phyloP scores from a whole-genome alignment of 139 green algal genomes.

The Zygnema cylindricum region DNA sequence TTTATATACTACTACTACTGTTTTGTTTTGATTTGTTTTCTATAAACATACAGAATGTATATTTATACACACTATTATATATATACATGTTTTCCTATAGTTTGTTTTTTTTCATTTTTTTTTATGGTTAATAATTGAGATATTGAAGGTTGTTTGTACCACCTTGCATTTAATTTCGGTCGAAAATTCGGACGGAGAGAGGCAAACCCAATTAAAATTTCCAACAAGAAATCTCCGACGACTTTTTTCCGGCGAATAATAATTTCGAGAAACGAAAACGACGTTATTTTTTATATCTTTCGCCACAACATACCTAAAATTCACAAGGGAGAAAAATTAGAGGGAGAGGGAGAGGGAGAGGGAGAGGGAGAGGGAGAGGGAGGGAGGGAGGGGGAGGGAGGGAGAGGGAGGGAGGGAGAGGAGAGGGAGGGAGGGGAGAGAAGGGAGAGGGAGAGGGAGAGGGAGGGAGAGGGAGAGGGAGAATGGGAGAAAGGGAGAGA shows the following conservation, averaged over 20 bases:
- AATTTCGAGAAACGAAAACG: slow-evolving; percentile 80
- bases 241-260: slow-evolving; percentile 60
- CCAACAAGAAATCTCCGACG: slow-evolving; percentile 54
- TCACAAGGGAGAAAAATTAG: too few species aligned
- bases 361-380: too few species aligned
- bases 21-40: too few species aligned
- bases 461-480: too few species aligned
- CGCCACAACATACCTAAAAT: slow-evolving; percentile 91
- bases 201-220: slow-evolving; percentile 59
- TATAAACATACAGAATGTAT: too few species aligned
- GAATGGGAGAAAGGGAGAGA: too few species aligned
- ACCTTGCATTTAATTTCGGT: slow-evolving; percentile 35
- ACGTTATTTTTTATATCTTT: slow-evolving; percentile 86
- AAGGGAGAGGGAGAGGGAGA: too few species aligned
- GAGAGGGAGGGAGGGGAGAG: too few species aligned
- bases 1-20: too few species aligned
- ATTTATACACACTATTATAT: neutral
- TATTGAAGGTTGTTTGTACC: neutral
- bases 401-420: too few species aligned
- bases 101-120: neutral
- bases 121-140: neutral
- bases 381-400: too few species aligned
- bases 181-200: neutral
- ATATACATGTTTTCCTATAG: neutral
- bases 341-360: too few species aligned